Percentiles rank a stretch among this genome's conserved stretches.
Conservation (phyloP, 768 basidiomycete species). For the Termitomyces sp. region DNA sequence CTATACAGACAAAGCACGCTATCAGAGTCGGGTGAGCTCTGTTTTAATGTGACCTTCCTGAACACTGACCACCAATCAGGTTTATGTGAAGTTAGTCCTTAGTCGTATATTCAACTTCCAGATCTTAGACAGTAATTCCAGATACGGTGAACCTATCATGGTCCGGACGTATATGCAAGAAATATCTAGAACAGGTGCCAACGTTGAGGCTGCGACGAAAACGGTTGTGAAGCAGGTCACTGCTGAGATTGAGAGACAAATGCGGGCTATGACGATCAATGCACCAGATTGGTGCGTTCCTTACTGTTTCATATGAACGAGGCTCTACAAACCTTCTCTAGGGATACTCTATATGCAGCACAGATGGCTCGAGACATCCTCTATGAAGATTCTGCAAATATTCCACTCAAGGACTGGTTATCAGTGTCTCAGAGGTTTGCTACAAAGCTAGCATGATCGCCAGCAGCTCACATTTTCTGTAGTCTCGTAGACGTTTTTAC, state of each 20-base stretch:
- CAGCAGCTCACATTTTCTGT: neutral
- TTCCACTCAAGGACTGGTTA: neutral
- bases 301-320: neutral
- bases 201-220: neutral
- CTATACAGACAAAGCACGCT: slow-evolving; percentile 56
- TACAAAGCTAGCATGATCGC: no score
- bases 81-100: neutral
- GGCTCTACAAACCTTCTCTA: neutral
- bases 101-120: neutral
- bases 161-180: neutral
- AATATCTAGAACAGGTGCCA: neutral
- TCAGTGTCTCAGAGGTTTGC: neutral
- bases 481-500: neutral
- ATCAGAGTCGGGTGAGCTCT: neutral
- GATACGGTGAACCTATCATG: neutral
- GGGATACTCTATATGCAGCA: neutral
- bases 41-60: neutral
- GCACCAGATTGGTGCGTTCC: neutral
- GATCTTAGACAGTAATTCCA: neutral
- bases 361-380: neutral
- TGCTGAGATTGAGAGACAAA: neutral
- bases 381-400: neutral
- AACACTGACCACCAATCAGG: neutral
- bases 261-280: neutral
- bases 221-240: neutral